phyloP scores from a whole-genome alignment of 225 moss, liverwort and hornwort species.

The Marchantia polymorpha region DNA sequence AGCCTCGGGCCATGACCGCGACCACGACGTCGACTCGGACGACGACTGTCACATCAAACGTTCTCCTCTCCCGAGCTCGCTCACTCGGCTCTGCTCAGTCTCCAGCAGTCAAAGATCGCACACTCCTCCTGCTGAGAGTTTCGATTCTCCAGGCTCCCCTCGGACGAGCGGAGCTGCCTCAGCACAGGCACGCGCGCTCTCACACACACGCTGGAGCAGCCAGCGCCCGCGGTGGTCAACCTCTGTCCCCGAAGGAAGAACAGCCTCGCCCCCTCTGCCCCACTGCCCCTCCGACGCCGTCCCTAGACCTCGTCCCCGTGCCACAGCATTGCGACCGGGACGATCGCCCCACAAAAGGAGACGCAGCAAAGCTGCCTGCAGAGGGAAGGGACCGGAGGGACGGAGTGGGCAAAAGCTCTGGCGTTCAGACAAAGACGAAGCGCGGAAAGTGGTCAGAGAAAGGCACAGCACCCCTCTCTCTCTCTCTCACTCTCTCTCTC shows the following conservation, averaged over 20 bases:
- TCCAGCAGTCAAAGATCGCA: not conserved
- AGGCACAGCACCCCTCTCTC: not conserved
- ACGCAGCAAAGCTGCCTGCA: no score
- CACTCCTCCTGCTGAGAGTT: not conserved
- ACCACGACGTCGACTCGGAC: not conserved
- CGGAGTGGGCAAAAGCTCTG: not conserved
- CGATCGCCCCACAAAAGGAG: not conserved
- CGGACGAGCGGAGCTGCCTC: not conserved
- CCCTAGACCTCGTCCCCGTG: not conserved
- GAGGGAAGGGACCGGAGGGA: not conserved
- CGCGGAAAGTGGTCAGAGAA: conserved; percentile 9
- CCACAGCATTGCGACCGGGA: not conserved
- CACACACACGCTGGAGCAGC: not conserved
- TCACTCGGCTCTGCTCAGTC: no score
- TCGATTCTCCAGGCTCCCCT: not conserved
- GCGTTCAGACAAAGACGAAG: no score
- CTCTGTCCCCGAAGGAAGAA: not conserved
- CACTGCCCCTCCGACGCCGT: not conserved
- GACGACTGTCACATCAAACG: not conserved
- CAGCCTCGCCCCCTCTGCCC: not conserved
- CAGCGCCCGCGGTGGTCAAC: not conserved
- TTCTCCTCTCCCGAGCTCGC: not conserved
- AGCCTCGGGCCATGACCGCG: not conserved
- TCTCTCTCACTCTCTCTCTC: no score
- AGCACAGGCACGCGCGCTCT: no score